These are phyloP conservation scores for Paecilomyces dactylethromorphus DNA, from an alignment of 2,329 filamentous ascomycete genomes.

Conservation along the genomic window DNA sequence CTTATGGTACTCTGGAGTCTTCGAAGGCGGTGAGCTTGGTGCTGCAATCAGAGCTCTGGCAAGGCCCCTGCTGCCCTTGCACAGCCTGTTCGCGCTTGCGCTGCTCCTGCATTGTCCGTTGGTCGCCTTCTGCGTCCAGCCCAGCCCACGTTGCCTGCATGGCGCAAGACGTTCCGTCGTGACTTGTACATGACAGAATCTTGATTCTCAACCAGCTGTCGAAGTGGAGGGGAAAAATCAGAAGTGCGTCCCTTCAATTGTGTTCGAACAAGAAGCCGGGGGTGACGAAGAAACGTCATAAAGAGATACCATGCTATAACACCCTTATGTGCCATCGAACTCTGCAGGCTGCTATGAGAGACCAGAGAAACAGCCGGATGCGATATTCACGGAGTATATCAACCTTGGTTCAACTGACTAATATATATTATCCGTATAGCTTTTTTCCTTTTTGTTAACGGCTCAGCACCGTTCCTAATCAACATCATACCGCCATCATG, in stretches of 20 bases:
- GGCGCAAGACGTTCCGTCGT: background rate
- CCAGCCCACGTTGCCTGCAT: background rate
- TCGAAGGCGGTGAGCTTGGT: background rate
- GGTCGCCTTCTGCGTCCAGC: background rate
- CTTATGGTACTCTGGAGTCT: background rate
- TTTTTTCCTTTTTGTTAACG: background rate
- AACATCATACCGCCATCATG: constrained; percentile 23
- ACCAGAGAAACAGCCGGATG: background rate
- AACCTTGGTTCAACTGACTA: background rate
- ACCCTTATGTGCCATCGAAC: background rate
- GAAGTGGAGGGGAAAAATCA: background rate
- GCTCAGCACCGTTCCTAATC: background rate
- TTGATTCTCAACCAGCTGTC: background rate
- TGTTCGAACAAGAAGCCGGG: background rate
- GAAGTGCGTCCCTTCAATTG: background rate
- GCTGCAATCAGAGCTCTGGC: background rate
- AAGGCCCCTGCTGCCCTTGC: background rate
- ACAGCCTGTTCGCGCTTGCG: background rate
- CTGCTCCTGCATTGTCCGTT: background rate
- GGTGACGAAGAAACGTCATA: background rate
- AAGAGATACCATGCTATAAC: background rate
- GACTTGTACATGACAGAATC: background rate
- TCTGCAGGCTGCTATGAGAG: background rate
- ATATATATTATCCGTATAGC: background rate
- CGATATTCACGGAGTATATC: background rate